Evolutionary conservation across 164 flowering plant genomes (phyloP), one percentile per base, ranked within the genome.

Genomic region (Annona cherimola): DNA sequence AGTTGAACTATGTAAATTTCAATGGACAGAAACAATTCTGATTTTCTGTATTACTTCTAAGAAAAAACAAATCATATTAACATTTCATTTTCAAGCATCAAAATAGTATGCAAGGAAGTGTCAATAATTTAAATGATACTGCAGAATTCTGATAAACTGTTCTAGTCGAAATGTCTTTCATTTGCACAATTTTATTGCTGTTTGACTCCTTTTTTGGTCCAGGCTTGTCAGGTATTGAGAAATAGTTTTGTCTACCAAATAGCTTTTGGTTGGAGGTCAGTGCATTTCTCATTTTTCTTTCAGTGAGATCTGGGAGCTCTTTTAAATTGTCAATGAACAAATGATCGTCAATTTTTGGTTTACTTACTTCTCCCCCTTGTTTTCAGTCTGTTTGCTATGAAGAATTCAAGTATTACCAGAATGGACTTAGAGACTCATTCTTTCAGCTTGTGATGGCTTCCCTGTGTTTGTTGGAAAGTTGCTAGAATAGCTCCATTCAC

Each of bases 381-480:
- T 57, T 64, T 12, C 42, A 42, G 35, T 35, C 39, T 14, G 66
- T 20, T 39, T 75, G 35, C 57, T 55, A 43, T 54, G 11, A 41
- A 64, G 5, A 19, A 26, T n/a, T 7, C 6, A 44, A 3, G 54
- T 1, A 5, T 45, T 26, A 42, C 7, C 5, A 14, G 18, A 45
- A 44, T 26, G 44, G 35, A 40, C 19, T 50, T 35, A n/a, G 42
- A 43, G 20, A 41, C 8, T 20, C 67, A 60, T 59, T 55, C 41
- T 16, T 4, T 71, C 7, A 40, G 16, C n/a, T 64, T 40, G 67
- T 64, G 67, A 64, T 64, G 45, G 67, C 67, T 64, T 64, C 43
- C 43, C 41, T 64, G 67, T 40, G 41, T 11, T 16, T 42, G 42
- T 64, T 3, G 41, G 41, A 66, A 66, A 54, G 42, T 57, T 63